phyloP scores from a whole-genome alignment of 345 rosid genomes.

The Citrus unshiu region DNA sequence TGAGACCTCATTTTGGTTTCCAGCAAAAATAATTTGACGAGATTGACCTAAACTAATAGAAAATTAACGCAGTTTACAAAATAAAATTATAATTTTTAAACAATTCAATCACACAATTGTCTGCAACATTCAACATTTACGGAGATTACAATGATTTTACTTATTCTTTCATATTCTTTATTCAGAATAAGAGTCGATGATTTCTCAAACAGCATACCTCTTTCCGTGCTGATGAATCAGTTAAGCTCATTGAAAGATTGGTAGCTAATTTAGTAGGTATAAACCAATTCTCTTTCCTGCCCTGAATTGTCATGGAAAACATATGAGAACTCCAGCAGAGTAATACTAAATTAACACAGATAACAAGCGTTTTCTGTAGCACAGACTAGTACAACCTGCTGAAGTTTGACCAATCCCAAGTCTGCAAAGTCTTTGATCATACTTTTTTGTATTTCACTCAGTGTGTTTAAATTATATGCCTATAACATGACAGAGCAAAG shows the following conservation, averaged over 20 bases:
- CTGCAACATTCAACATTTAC: background rate
- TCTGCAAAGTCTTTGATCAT: conserved; percentile 88
- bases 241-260: conserved; percentile 81
- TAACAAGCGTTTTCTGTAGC: background rate
- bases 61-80: background rate
- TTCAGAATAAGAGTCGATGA: background rate
- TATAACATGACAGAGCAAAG: conserved; percentile 19
- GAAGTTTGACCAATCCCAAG: conserved; percentile 95
- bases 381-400: conserved; percentile 56
- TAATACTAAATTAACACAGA: background rate
- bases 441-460: conserved; percentile 65
- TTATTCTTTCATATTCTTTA: background rate
- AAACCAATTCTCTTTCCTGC: conserved; percentile 94
- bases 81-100: background rate
- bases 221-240: conserved; percentile 84
- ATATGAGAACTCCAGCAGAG: conserved; percentile 5
- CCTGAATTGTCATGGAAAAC: conserved; percentile 40
- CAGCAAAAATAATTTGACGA: background rate
- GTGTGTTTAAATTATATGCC: conserved; percentile 87
- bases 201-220: conserved; percentile 45
- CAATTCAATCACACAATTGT: background rate
- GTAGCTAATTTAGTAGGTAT: conserved; percentile 91
- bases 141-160: background rate
- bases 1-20: background rate
- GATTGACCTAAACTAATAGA: background rate